Evolutionary conservation across 306 rosid species (phyloP), one percentile per base, ranked within the genome.

Genomic region (Sechiopsis laciniata): DNA sequence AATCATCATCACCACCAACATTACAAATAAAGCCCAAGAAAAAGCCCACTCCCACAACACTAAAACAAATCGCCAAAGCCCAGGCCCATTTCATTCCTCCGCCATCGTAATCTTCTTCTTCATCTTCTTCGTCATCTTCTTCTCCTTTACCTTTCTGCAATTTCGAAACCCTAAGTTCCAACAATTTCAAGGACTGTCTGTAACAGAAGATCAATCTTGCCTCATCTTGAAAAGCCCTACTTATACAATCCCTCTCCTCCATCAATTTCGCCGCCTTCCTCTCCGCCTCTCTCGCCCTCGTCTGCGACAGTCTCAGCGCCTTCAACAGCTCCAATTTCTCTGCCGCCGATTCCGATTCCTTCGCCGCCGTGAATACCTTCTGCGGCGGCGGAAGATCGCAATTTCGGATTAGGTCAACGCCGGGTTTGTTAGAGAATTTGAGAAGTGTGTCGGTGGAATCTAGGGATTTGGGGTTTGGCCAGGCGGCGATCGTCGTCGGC

Each of bases 301-400:
- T 85, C 29, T 94, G 98, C 7, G 97, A 94, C 42, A 84, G 79
- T 78, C 89, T 83, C 82, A 94, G 54, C 0, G 98, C 96, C 87
- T 89, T 94, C 48, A 88, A 74, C 68, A 91, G 82, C 81, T 89
- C 87, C 78, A 83, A 46, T 73, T 87, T 86, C 50, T 82, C 88
- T 54, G 56, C 82, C 3, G 71, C 59, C 24, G 76, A 69, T 2
- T 55, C 51, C 24, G 59, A 63, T 20, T 80, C 51, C 24, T 14
- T 24, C 12, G n/a, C 54, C n/a, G 91, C 87, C 16, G 77, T 59
- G n/a, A 89, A 89, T 72, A 86, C 75, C 85, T 86, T 94, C 70
- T 84, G 75, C 14, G 99, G 99, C 19, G 97, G 97, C 29, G 99
- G 99, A 72, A 91, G 96, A 83, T 94, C 99, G 58, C 99, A 89